phyloP scores from a whole-genome alignment of 148 eudicot genomes.

The Gaultheria prostrata region DNA sequence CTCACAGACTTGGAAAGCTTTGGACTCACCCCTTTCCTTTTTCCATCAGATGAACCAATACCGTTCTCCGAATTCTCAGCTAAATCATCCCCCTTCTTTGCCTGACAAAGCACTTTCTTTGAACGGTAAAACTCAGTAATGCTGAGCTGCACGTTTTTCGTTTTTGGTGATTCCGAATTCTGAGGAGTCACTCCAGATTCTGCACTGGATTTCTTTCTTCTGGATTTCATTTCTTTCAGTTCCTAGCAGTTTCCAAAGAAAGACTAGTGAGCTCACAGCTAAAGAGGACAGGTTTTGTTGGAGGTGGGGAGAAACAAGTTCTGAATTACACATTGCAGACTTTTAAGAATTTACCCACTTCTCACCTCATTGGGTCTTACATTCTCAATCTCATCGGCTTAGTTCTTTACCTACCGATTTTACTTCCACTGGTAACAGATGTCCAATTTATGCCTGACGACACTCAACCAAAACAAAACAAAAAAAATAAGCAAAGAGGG shows the following conservation, averaged over 20 bases:
- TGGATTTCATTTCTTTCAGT: slow-evolving; percentile 52
- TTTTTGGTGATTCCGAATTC: slow-evolving; percentile 32
- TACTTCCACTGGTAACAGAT: background rate
- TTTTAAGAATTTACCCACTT: background rate
- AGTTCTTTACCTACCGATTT: background rate
- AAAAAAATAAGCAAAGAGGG: background rate
- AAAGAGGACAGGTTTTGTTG: background rate
- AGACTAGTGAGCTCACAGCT: background rate
- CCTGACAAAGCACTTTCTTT: slow-evolving; percentile 37
- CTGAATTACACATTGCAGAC: background rate
- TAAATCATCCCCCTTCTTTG: slow-evolving; percentile 28
- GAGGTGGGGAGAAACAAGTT: background rate
- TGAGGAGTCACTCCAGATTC: slow-evolving; percentile 28
- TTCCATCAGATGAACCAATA: slow-evolving; percentile 31
- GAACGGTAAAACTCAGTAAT: slow-evolving; percentile 78
- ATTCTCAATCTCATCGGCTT: background rate
- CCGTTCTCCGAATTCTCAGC: slow-evolving; percentile 14
- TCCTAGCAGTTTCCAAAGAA: slow-evolving; percentile 30
- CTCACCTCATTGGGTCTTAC: background rate
- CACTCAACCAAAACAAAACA: too few relatives aligned
- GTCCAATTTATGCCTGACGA: background rate
- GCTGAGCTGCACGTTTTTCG: slow-evolving; percentile 49
- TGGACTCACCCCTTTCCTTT: slow-evolving; percentile 34
- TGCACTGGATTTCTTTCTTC: slow-evolving; percentile 30
- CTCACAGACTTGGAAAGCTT: slow-evolving; percentile 76